Percentiles rank a stretch among this genome's conserved stretches.
phyloP scores from a whole-genome alignment of 768 basidiomycete species.

The Termitomyces sp. region DNA sequence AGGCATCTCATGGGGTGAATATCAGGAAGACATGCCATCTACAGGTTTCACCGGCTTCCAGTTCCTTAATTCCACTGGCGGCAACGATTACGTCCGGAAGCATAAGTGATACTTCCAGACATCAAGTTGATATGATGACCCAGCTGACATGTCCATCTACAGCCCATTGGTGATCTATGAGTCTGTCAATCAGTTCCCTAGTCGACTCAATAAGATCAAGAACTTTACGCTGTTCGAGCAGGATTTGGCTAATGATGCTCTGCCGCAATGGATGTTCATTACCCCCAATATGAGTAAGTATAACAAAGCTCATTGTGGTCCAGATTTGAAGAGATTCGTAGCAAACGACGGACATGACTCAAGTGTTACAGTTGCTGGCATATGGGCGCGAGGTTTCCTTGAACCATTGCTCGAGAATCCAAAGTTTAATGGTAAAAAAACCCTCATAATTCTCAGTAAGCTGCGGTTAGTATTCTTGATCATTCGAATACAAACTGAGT shows the following conservation, averaged over 20 bases:
- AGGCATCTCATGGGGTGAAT: slow-evolving; percentile 57
- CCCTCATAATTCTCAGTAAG: slow-evolving; percentile 50
- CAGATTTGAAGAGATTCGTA: slow-evolving; percentile 7
- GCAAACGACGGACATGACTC: slow-evolving; percentile 64
- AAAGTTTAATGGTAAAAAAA: slow-evolving; percentile 50
- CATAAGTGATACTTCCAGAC: slow-evolving; percentile 22
- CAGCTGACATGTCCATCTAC: not conserved
- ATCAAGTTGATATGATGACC: not conserved
- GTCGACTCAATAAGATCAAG: slow-evolving; percentile 42
- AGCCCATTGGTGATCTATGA: slow-evolving; percentile 48
- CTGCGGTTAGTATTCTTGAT: not conserved
- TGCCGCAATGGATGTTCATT: slow-evolving; percentile 61
- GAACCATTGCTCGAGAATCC: slow-evolving; percentile 45
- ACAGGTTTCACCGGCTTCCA: slow-evolving; percentile 45
- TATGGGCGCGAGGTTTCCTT: slow-evolving; percentile 51
- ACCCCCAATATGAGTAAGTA: slow-evolving; percentile 53
- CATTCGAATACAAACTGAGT: not conserved
- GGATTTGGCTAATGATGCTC: slow-evolving; percentile 44
- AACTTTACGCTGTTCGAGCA: slow-evolving; percentile 63
- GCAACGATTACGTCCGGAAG: slow-evolving; percentile 28
- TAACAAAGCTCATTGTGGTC: not conserved
- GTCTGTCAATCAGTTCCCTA: slow-evolving; percentile 39
- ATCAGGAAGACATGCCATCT: slow-evolving; percentile 56
- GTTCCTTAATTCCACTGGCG: slow-evolving; percentile 22
- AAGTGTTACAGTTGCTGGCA: slow-evolving; percentile 39